Evolutionary conservation across 495 filamentous ascomycete genomes (phyloP), one percentile per base, ranked within the genome.

Genomic region (Durotheca rogersii): DNA sequence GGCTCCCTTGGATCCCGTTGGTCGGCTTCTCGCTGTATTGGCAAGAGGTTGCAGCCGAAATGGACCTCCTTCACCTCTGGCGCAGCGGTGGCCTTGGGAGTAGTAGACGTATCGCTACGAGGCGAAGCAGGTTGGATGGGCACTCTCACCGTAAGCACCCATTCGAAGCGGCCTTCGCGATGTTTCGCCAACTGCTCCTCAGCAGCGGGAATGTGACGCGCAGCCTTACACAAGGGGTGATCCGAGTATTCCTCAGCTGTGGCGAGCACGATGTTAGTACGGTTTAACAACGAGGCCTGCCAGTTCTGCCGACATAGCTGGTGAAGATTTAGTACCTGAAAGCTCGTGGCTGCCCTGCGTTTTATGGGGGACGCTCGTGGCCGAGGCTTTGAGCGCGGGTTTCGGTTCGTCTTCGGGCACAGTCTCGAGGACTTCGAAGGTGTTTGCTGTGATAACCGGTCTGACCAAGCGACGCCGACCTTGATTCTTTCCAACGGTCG

Each of bases 121-220:
- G 32, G 15, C 5, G 11, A n/a, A n/a, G n/a, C 6, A 11, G 60
- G 27, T 42, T 45, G 25, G n/a, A 46, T 32, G 11, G 54, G 47
- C 6, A 65, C 21, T 7, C 54, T 64, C 27, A 74, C 51, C 37
- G 72, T 64, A 33, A 76, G 51, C 40, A 76, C 55, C 62, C 70
- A 75, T 41, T 76, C 68, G 55, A 70, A 80, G 62, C 73, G 70
- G 69, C 77, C 73, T 68, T 71, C 67, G 53, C 72, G 69, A 62
- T 77, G 73, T 58, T 75, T 76, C 39, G 64, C 56, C 41, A 76
- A 36, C 47, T 77, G 67, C 54, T 72, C 66, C 34, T 66, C 43
- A 46, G 62, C 62, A 45, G 60, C 61, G 17, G 67, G 59, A 36
- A 72, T 55, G 19, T 62, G 54, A 38, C 51, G 62, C 41, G 63